These are phyloP conservation scores for Thielaviopsis euricoi DNA, from an alignment of 2,329 filamentous ascomycete species.

Conservation along the genomic window DNA sequence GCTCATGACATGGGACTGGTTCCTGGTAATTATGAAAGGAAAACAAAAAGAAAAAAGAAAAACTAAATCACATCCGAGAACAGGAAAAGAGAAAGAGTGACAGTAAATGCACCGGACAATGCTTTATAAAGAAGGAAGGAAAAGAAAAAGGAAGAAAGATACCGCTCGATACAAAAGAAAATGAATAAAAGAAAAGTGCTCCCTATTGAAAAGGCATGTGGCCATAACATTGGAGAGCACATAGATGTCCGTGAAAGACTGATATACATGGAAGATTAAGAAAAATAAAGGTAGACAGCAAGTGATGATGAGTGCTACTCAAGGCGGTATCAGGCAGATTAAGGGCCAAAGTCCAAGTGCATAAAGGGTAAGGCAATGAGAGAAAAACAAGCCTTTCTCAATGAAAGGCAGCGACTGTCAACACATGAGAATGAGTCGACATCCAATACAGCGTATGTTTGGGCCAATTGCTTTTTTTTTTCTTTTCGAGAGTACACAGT, in stretches of 20 bases:
- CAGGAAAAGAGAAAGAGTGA: background rate
- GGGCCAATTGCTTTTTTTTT: no score
- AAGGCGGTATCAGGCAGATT: no score
- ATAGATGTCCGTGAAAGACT: slow-evolving; percentile 1
- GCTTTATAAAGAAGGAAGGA: background rate
- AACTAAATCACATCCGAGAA: background rate
- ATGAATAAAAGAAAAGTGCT: background rate
- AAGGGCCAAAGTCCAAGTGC: background rate
- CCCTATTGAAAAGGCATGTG: background rate
- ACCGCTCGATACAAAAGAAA: background rate
- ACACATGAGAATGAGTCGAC: background rate
- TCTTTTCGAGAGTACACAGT: background rate
- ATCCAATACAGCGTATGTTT: background rate
- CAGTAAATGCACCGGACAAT: no score
- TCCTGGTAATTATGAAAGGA: background rate
- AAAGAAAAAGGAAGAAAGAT: background rate
- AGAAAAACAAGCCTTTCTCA: slow-evolving; percentile 33
- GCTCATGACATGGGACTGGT: background rate
- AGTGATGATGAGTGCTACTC: background rate
- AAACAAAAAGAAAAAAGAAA: background rate
- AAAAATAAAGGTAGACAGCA: background rate
- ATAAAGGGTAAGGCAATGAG: slow-evolving; percentile 25
- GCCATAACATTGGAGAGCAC: background rate
- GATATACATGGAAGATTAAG: background rate
- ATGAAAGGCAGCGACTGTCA: slow-evolving; percentile 35